These are phyloP conservation scores for Salix purpurea DNA, from an alignment of 345 rosid genomes.

Conservation along the genomic window DNA sequence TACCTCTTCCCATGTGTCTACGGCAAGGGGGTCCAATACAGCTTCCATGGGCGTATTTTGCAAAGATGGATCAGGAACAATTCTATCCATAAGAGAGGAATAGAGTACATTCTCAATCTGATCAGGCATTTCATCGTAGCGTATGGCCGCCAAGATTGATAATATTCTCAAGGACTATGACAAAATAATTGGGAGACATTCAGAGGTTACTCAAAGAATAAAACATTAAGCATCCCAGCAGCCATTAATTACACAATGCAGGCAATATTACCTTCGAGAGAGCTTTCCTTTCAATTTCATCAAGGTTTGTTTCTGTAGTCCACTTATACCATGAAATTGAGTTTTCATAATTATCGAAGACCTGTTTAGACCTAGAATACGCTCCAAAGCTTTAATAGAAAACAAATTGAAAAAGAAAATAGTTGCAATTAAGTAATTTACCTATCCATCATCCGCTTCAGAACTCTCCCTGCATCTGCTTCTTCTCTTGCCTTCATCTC, in stretches of 20 bases:
- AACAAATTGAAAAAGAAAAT: background rate
- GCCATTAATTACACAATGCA: constrained; percentile 2
- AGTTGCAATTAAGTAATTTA: constrained; percentile 11
- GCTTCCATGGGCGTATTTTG: too few relatives aligned
- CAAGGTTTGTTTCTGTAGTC: constrained; percentile 66
- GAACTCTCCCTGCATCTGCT: constrained; percentile 47
- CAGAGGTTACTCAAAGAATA: constrained; percentile 12
- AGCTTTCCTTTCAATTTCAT: constrained; percentile 57
- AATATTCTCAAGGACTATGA: constrained; percentile 55
- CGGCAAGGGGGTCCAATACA: too few relatives aligned
- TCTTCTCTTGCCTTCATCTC: constrained; percentile 72
- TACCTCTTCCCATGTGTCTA: constrained; percentile 74
- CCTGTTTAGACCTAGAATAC: constrained; percentile 54
- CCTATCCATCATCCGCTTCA: constrained; percentile 75
- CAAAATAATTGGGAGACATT: constrained; percentile 18
- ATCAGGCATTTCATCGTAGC: constrained; percentile 66
- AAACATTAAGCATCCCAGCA: background rate
- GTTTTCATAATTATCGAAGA: constrained; percentile 58
- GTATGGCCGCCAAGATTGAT: constrained; percentile 58
- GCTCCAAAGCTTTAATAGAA: constrained; percentile 4
- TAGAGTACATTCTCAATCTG: constrained; percentile 19
- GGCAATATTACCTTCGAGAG: constrained; percentile 46
- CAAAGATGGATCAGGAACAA: too few relatives aligned
- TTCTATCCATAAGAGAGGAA: too few relatives aligned
- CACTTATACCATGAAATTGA: constrained; percentile 59